phyloP scores from a whole-genome alignment of 2,329 filamentous ascomycete species.

The Ophiostoma pallidulum region DNA sequence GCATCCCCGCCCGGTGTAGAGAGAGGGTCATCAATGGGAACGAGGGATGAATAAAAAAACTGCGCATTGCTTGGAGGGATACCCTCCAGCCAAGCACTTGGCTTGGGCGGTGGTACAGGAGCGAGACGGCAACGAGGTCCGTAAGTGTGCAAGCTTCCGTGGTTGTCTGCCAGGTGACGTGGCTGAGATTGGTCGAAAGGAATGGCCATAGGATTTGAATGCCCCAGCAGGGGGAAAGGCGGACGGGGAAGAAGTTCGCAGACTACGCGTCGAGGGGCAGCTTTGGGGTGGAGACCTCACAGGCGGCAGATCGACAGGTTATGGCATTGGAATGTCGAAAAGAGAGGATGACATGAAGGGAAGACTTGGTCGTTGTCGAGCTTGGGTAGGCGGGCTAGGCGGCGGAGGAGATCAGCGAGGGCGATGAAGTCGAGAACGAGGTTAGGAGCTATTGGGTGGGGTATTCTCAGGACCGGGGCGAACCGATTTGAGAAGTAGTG shows the following conservation, averaged over 20 bases:
- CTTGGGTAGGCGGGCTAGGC: background rate
- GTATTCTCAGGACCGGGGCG: too few relatives aligned
- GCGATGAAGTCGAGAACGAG: too few relatives aligned
- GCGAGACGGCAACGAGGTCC: slow-evolving; percentile 50
- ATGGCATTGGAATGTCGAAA: too few relatives aligned
- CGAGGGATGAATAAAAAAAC: slow-evolving; percentile 76
- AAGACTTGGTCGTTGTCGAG: too few relatives aligned
- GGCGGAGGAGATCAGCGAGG: background rate
- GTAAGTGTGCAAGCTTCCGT: slow-evolving; percentile 40
- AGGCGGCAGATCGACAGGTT: too few relatives aligned
- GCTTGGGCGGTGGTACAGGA: slow-evolving; percentile 32
- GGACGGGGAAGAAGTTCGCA: too few relatives aligned
- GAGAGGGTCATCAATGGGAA: slow-evolving; percentile 84
- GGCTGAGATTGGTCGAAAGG: background rate
- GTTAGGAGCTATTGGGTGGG: too few relatives aligned
- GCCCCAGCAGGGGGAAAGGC: background rate
- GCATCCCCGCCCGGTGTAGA: slow-evolving; percentile 41
- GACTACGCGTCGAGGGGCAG: too few relatives aligned
- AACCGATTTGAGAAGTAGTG: too few relatives aligned
- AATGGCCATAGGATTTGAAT: background rate
- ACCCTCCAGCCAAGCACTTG: slow-evolving; percentile 30
- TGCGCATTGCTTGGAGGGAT: slow-evolving; percentile 56
- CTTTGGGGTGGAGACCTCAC: too few relatives aligned
- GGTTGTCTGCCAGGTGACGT: background rate
- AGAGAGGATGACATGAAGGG: too few relatives aligned